Evolutionary conservation across 2,329 filamentous ascomycete genomes (phyloP).

Genomic region (Xylaria sp.): DNA sequence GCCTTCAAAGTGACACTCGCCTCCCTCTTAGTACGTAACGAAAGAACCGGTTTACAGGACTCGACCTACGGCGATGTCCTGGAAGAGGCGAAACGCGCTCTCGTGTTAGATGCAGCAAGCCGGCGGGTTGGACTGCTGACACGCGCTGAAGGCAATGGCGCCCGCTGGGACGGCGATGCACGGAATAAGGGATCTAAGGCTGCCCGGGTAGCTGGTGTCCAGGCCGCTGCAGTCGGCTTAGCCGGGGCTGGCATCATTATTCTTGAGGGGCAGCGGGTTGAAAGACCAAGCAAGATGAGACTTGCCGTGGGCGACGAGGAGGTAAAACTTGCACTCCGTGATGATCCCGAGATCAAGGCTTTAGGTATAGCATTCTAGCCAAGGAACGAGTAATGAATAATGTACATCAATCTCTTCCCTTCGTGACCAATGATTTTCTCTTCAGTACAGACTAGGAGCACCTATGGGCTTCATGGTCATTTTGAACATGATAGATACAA

Average conservation of each 20-base stretch:
- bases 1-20: slow-evolving; percentile 84
- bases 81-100: slow-evolving; percentile 79
- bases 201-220: slow-evolving; percentile 51
- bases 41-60: slow-evolving; percentile 84
- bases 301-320: slow-evolving; percentile 90
- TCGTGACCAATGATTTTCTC: not conserved
- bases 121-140: slow-evolving; percentile 66
- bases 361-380: slow-evolving; percentile 64
- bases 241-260: slow-evolving; percentile 88
- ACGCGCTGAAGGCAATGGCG: slow-evolving; percentile 15
- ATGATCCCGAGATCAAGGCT: slow-evolving; percentile 85
- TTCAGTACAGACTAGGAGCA: not conserved
- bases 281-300: slow-evolving; percentile 85
- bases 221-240: slow-evolving; percentile 78
- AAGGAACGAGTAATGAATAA: slow-evolving; percentile 12
- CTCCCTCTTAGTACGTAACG: slow-evolving; percentile 77
- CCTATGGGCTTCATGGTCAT: not conserved
- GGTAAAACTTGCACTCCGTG: slow-evolving; percentile 82
- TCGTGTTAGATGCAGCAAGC: slow-evolving; percentile 63
- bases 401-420: not conserved
- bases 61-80: slow-evolving; percentile 87
- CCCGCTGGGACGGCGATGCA: slow-evolving; percentile 38
- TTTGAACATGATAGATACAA: slow-evolving; percentile 11
- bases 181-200: slow-evolving; percentile 32
- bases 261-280: slow-evolving; percentile 78